Evolutionary conservation across 2,329 filamentous ascomycete species (phyloP), one percentile per base, ranked within the genome.

Genomic region (Xylaria sp.): DNA sequence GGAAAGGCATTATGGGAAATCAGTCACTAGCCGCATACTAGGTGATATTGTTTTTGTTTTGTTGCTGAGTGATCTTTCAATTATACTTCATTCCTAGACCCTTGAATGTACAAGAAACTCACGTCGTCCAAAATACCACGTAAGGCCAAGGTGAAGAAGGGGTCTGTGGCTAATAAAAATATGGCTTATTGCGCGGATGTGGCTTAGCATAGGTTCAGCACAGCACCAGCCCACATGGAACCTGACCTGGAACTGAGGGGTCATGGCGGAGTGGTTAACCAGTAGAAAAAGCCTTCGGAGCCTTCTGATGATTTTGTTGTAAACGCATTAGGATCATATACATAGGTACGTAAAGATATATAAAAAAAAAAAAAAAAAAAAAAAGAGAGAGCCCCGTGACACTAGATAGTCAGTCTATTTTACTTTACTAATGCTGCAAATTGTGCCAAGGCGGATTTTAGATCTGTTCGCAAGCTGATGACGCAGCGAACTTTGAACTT

Each of bases 1-100:
- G 58, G 8, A 69, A 70, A 60, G 69, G 50, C 76, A 78, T 77
- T 23, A 47, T 73, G 21, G 35, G 12, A n/a, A 66, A 50, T 59
- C 40, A 32, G 47, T 55, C 25, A n/a, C 12, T 25, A 25, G 23
- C 50, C 18, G 21, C 42, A 51, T 57, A 44, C 18, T 25, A 40
- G 32, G 32, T 37, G 10, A 16, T 40, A 32, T 25, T 57, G 32
- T 57, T 57, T 57, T 55, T 29, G 37, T 42, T 44, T 35, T 35
- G 32, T 35, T 35, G 32, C 3, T 25, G 12, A 47, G 18, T 29
- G 13, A 16, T 10, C 12, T 21, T 21, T 25, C n/a, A 40, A 57
- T 37, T 13, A 32, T 12, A 35, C 12, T 35, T 54, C 51, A 35
- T 58, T 23, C 29, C 54, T 27, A 18, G 37, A 42, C 21, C 54